A percentile compares a stretch with the other conserved stretches of the same genome.
phyloP scores from a whole-genome alignment of 2,329 filamentous ascomycete genomes.

The Cordyceps fumosorosea region DNA sequence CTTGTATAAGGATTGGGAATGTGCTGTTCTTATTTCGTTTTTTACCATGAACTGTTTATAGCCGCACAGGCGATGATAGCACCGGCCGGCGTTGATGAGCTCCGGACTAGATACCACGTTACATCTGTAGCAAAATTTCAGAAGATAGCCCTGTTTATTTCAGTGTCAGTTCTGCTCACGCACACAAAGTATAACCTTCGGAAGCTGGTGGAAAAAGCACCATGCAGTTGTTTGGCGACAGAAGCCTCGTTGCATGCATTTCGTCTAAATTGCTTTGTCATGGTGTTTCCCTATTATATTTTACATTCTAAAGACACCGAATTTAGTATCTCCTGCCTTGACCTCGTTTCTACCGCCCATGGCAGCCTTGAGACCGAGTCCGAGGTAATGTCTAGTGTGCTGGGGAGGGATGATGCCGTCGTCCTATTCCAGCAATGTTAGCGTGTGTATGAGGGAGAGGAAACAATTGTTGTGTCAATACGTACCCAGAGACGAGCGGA shows the following conservation, averaged over 20 bases:
- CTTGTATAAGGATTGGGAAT: slow-evolving; percentile 12
- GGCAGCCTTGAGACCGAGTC: slow-evolving; percentile 64
- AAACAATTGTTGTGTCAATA: slow-evolving; percentile 15
- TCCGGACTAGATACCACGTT: slow-evolving; percentile 7
- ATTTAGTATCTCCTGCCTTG: slow-evolving; percentile 57
- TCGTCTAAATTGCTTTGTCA: neutral
- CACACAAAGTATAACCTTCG: neutral
- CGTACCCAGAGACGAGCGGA: slow-evolving; percentile 81
- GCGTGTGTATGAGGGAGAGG: slow-evolving; percentile 2
- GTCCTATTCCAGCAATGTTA: slow-evolving; percentile 39
- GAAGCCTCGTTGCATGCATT: neutral
- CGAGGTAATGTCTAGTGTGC: slow-evolving; percentile 67
- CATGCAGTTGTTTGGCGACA: neutral
- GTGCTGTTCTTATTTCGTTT: slow-evolving; percentile 10
- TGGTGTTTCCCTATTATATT: neutral
- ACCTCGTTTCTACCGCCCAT: slow-evolving; percentile 60
- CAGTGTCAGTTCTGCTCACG: neutral
- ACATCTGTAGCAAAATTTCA: neutral
- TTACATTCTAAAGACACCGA: slow-evolving; percentile 81
- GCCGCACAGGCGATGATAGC: slow-evolving; percentile 1
- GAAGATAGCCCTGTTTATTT: neutral
- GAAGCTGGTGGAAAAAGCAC: neutral
- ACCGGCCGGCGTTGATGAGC: slow-evolving; percentile 8
- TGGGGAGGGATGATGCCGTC: slow-evolving; percentile 75
- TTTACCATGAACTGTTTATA: slow-evolving; percentile 6